These are phyloP conservation scores for Lignosus rhinocerotis DNA, from an alignment of 1,284 basidiomycete species.

Conservation along the genomic window DNA sequence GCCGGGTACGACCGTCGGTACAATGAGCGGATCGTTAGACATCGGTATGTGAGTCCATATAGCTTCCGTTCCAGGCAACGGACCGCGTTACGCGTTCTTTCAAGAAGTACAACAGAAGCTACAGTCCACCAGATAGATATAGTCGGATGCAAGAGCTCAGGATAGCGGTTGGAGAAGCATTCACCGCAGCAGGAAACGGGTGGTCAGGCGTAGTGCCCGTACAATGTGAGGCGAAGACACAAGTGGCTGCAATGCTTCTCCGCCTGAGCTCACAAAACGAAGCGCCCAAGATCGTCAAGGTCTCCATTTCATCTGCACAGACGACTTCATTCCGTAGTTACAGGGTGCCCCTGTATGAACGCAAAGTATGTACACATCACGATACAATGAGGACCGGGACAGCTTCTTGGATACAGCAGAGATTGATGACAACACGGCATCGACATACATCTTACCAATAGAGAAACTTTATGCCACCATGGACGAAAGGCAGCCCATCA, in stretches of 20 bases:
- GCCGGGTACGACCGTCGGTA: conserved; percentile 59
- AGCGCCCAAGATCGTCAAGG: conserved; percentile 8
- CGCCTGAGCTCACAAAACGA: conserved; percentile 12
- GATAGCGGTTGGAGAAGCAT: background rate
- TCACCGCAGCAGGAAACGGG: background rate
- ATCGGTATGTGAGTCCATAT: conserved; percentile 25
- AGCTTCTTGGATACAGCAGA: conserved; percentile 17
- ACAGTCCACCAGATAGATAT: conserved; percentile 1
- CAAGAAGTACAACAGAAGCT: background rate
- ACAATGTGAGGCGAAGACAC: conserved; percentile 5
- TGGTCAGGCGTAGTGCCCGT: background rate
- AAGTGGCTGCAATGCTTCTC: conserved; percentile 19
- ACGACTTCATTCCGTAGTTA: background rate
- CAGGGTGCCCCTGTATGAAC: background rate
- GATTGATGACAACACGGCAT: conserved; percentile 7
- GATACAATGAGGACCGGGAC: conserved; percentile 8
- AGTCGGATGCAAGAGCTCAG: background rate
- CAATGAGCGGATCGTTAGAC: conserved; percentile 47
- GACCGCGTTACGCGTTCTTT: conserved; percentile 14
- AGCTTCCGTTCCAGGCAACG: conserved; percentile 16
- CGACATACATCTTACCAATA: too few species aligned
- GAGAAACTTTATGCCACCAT: background rate
- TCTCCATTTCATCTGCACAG: background rate
- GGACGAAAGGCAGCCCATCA: conserved; percentile 3
- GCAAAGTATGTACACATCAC: conserved; percentile 10